Evolutionary conservation across 139 green algal species (phyloP), one percentile per base, ranked within the genome.

Genomic region (Tetradesmus lagerheimii): DNA sequence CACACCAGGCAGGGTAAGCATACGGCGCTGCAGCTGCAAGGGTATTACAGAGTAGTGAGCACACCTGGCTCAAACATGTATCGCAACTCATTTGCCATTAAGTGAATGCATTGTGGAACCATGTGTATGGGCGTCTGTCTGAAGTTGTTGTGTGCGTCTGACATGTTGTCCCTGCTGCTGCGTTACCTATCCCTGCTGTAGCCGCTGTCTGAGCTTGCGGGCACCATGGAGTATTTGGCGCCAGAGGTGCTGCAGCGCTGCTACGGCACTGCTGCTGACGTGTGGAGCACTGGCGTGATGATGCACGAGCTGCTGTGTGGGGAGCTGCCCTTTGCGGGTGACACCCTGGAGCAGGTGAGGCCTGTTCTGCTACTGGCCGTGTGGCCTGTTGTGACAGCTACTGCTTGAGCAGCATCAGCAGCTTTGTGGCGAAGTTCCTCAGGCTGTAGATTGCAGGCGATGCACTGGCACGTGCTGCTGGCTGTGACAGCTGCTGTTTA

Each of bases 1-100:
- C 88, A 86, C 92, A 37, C 89, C 90, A 9, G 92, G 95, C 64
- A 84, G 92, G 87, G 35, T 84, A 29, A 78, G 82, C 23, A n/a
- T 23, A 31, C 57, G 9, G 47, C 25, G 23, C 57, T 57, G 45
- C 45, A 57, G 45, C 45, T 57, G 45, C 14, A 18, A 12, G 14
- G 11, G n/a, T n/a, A n/a, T n/a, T n/a, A n/a, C n/a, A n/a, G n/a
- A n/a, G n/a, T n/a, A n/a, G n/a, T n/a, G n/a, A n/a, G n/a, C n/a
- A n/a, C n/a, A n/a, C n/a, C n/a, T n/a, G n/a, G n/a, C n/a, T n/a
- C n/a, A n/a, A n/a, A n/a, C n/a, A n/a, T n/a, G n/a, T n/a, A n/a
- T n/a, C n/a, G n/a, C n/a, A n/a, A n/a, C n/a, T n/a, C n/a, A n/a
- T n/a, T n/a, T n/a, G n/a, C n/a, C n/a, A n/a, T n/a, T n/a, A n/a